Evolutionary conservation across 768 basidiomycete genomes (phyloP).

Genomic region (Chalciporus pseudorubinellus): DNA sequence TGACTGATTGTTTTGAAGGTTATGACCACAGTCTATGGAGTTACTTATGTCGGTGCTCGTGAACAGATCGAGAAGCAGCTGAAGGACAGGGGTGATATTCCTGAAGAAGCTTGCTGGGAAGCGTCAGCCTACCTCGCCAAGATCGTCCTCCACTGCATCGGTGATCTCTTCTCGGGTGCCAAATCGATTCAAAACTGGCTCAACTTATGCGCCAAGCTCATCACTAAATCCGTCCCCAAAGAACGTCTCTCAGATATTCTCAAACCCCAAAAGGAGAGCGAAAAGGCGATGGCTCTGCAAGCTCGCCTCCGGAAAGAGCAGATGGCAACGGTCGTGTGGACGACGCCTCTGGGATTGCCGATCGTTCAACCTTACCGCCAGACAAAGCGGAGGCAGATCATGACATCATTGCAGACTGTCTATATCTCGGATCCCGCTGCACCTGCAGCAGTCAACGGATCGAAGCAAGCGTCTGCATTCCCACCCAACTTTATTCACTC

Average conservation of each 20-base stretch:
- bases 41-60: constrained; percentile 91
- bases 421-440: constrained; percentile 85
- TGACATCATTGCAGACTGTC: constrained; percentile 82
- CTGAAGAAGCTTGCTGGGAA: constrained; percentile 68
- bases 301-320: constrained; percentile 72
- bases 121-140: constrained; percentile 80
- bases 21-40: constrained; percentile 99
- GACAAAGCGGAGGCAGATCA: constrained; percentile 74
- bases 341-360: constrained; percentile 90
- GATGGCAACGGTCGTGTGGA: constrained; percentile 97
- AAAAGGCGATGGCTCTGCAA: constrained; percentile 23
- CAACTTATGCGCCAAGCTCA: constrained; percentile 74
- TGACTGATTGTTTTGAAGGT: constrained; percentile 45
- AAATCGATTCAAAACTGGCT: constrained; percentile 92
- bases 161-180: constrained; percentile 91
- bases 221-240: constrained; percentile 81
- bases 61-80: constrained; percentile 93
- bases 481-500: constrained; percentile 99
- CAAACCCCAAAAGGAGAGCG: constrained; percentile 9
- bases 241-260: constrained; percentile 55
- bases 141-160: constrained; percentile 77
- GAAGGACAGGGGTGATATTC: constrained; percentile 68
- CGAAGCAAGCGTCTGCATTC: constrained; percentile 94
- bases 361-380: constrained; percentile 97
- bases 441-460: constrained; percentile 73